phyloP scores from a whole-genome alignment of 805 yeast genomes.

The Sugiyamaella boreocaroliniensis region DNA sequence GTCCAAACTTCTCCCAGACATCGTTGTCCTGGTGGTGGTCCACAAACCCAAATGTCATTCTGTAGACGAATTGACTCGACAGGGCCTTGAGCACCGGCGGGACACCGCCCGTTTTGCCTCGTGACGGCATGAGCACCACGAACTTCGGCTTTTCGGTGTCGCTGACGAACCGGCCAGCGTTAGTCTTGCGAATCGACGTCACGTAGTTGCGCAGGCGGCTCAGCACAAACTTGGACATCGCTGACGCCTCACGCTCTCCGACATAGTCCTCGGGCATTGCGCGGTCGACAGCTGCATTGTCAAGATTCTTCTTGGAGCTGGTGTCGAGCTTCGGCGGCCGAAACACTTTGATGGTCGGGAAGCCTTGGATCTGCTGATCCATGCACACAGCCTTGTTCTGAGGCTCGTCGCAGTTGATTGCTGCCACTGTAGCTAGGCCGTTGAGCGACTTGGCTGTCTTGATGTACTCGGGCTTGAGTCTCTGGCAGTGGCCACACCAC shows the following conservation, averaged over 20 bases:
- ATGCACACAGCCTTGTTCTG: slow-evolving; percentile 65
- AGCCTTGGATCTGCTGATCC: slow-evolving; percentile 60
- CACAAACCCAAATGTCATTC: slow-evolving; percentile 24
- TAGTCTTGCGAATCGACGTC: slow-evolving; percentile 19
- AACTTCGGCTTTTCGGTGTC: slow-evolving; percentile 22
- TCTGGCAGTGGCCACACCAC: slow-evolving; percentile 98
- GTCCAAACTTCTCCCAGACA: slow-evolving; percentile 22
- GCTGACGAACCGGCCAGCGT: slow-evolving; percentile 22
- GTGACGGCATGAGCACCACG: slow-evolving; percentile 25
- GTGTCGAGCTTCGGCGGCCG: slow-evolving; percentile 60
- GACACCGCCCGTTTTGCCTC: slow-evolving; percentile 21
- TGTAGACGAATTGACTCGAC: slow-evolving; percentile 27
- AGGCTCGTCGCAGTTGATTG: slow-evolving; percentile 78
- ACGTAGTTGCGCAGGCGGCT: slow-evolving; percentile 27
- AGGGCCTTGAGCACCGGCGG: slow-evolving; percentile 29
- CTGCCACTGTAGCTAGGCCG: slow-evolving; percentile 36
- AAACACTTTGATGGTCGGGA: slow-evolving; percentile 76
- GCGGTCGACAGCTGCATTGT: slow-evolving; percentile 21
- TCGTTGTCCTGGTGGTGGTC: slow-evolving; percentile 23
- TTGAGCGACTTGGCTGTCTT: slow-evolving; percentile 57
- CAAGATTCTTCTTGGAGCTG: slow-evolving; percentile 7
- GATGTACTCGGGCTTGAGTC: slow-evolving; percentile 64
- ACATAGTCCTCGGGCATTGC: slow-evolving; percentile 19
- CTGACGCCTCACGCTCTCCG: slow-evolving; percentile 26
- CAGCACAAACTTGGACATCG: slow-evolving; percentile 25